Percentiles rank a stretch among this genome's conserved stretches.
phyloP scores from a whole-genome alignment of 345 rosid genomes.

The Eucalyptus rudis region DNA sequence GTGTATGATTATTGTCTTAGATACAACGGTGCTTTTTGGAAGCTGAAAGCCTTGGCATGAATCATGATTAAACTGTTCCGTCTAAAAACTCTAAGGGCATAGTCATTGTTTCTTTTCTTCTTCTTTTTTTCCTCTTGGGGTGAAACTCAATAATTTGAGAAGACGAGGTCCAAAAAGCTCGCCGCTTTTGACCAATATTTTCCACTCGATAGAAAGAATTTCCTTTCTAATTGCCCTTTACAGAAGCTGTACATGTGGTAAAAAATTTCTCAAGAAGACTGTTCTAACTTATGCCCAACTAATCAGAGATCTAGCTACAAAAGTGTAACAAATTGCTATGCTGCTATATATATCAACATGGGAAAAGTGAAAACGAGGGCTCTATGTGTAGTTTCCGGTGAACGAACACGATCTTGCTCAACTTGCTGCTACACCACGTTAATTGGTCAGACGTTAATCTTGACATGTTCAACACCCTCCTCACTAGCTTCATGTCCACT shows the following conservation, averaged over 20 bases:
- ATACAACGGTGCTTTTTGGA: not conserved
- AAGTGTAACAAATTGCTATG: not conserved
- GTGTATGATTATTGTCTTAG: not conserved
- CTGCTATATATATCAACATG: constrained; percentile 9
- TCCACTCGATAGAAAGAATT: not conserved
- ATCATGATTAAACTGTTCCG: not conserved
- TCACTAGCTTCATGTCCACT: constrained; percentile 79
- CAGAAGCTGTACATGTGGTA: not conserved
- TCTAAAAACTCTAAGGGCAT: not conserved
- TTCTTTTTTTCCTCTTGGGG: not conserved
- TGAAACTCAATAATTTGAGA: not conserved
- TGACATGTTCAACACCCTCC: constrained; percentile 77
- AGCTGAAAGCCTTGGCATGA: not conserved
- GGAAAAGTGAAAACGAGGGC: constrained; percentile 67
- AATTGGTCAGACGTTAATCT: constrained; percentile 66
- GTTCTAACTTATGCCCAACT: not conserved
- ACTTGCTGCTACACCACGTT: constrained; percentile 62
- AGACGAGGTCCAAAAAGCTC: not conserved
- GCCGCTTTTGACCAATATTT: not conserved
- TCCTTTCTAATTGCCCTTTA: not conserved
- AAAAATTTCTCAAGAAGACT: not conserved
- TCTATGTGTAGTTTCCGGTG: constrained; percentile 61
- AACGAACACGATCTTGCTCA: constrained; percentile 53
- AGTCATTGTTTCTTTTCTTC: not conserved
- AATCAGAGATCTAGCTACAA: not conserved